Percentiles rank a stretch among this genome's conserved stretches.
Conservation (phyloP, 805 yeast species). For the Ogataea thermomethanolica region DNA sequence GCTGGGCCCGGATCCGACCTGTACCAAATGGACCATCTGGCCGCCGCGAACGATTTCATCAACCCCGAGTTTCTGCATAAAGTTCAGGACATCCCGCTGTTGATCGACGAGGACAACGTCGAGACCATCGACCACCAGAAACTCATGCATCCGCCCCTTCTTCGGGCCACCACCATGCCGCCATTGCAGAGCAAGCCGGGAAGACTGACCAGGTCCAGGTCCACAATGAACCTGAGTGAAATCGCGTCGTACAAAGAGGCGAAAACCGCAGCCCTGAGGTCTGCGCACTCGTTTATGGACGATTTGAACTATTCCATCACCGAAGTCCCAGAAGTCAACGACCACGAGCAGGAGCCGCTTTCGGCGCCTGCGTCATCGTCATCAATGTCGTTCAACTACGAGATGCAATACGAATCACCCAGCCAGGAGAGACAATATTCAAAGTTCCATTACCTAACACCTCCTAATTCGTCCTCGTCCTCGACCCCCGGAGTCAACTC, state of each 20-base stretch:
- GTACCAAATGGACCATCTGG: slow-evolving; percentile 3
- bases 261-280: slow-evolving; percentile 27
- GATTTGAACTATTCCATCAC: slow-evolving; percentile 14
- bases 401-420: slow-evolving; percentile 3
- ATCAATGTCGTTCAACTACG: slow-evolving; percentile 6
- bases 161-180: slow-evolving; percentile 17
- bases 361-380: slow-evolving; percentile 10
- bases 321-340: slow-evolving; percentile 12
- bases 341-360: slow-evolving; percentile 1
- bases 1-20: slow-evolving; percentile 3
- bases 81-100: slow-evolving; percentile 18
- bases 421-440: slow-evolving; percentile 7
- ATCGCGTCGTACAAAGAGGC: slow-evolving; percentile 41
- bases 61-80: slow-evolving; percentile 21
- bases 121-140: slow-evolving; percentile 25
- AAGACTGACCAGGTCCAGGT: slow-evolving; percentile 41
- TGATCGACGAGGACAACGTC: slow-evolving; percentile 24
- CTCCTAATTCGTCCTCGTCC: slow-evolving; percentile 23
- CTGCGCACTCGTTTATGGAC: slow-evolving; percentile 14
- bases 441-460: slow-evolving; percentile 20
- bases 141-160: slow-evolving; percentile 15
- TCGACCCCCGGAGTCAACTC: slow-evolving; percentile 13
- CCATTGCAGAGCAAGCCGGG: slow-evolving; percentile 12
- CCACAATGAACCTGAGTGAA: slow-evolving; percentile 52
- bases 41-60: slow-evolving; percentile 14